Evolutionary conservation across 257 asterid genomes (phyloP).

Genomic region (Striga asiatica): DNA sequence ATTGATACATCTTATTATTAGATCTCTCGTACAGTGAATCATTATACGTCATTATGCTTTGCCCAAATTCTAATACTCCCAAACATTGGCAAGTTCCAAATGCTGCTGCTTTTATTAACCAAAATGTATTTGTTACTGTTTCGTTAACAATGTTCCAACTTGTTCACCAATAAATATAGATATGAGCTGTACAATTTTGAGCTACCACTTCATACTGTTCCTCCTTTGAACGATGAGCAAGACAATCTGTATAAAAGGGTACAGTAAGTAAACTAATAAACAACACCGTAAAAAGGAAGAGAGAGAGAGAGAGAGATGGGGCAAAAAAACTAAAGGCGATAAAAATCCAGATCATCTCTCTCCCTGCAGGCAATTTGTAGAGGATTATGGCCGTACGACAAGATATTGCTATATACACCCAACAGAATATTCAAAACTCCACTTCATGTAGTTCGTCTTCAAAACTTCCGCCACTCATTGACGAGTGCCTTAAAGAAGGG

Average conservation of each 20-base stretch:
- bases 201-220: slow-evolving; percentile 15
- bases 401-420: slow-evolving; percentile 50
- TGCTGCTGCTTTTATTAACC: background rate
- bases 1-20: too few species aligned
- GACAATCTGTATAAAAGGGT: slow-evolving; percentile 41
- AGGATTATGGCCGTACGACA: slow-evolving; percentile 20
- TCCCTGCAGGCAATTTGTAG: slow-evolving; percentile 20
- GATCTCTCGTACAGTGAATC: too few species aligned
- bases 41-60: too few species aligned
- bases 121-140: slow-evolving; percentile 10
- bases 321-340: background rate
- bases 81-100: background rate
- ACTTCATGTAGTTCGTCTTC: slow-evolving; percentile 94
- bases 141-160: slow-evolving; percentile 13
- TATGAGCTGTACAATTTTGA: slow-evolving; percentile 50
- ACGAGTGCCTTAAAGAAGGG: slow-evolving; percentile 10
- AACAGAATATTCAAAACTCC: slow-evolving; percentile 50
- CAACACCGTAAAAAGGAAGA: slow-evolving; percentile 23
- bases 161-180: slow-evolving; percentile 35
- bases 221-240: slow-evolving; percentile 17
- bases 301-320: background rate
- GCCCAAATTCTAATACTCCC: too few species aligned
- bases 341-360: slow-evolving; percentile 16
- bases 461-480: slow-evolving; percentile 27
- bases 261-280: slow-evolving; percentile 25